Conservation (phyloP, 441 rosid genomes). For the Isatis lusitanica region DNA sequence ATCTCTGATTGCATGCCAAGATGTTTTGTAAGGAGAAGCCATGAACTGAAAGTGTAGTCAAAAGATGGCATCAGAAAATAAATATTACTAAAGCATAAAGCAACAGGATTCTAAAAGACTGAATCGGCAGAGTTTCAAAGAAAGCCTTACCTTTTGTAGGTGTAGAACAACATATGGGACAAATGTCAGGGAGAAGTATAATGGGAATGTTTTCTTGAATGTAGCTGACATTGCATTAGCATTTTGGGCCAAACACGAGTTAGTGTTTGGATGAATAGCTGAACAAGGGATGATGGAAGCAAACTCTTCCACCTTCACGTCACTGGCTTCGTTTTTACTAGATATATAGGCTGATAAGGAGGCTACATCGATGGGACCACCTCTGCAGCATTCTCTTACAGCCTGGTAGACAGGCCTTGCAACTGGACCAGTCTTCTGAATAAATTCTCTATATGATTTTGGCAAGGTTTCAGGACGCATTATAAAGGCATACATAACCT, state of each 20-base stretch:
- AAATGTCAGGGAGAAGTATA: slow-evolving; percentile 91
- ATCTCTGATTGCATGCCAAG: slow-evolving; percentile 85
- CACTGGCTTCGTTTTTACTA: slow-evolving; percentile 46
- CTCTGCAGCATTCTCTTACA: slow-evolving; percentile 90
- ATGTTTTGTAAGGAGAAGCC: slow-evolving; percentile 90
- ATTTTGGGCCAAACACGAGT: slow-evolving; percentile 79
- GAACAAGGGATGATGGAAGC: slow-evolving; percentile 90
- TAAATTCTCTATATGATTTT: slow-evolving; percentile 84
- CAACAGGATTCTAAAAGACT: background rate
- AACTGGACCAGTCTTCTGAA: slow-evolving; percentile 98
- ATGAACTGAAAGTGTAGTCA: slow-evolving; percentile 55
- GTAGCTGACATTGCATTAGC: slow-evolving; percentile 88
- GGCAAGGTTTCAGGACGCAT: slow-evolving; percentile 99
- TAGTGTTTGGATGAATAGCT: slow-evolving; percentile 79
- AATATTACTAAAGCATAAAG: slow-evolving; percentile 5
- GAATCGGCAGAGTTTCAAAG: background rate
- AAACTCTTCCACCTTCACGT: slow-evolving; percentile 68
- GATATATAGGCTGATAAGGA: slow-evolving; percentile 68
- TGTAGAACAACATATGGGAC: slow-evolving; percentile 96
- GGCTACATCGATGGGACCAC: slow-evolving; percentile 73
- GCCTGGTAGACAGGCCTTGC: slow-evolving; percentile 87
- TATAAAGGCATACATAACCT: slow-evolving; percentile 95
- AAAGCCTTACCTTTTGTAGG: slow-evolving; percentile 72
- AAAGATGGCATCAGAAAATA: slow-evolving; percentile 11
- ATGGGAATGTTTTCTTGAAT: slow-evolving; percentile 94